Evolutionary conservation across 2,329 filamentous ascomycete genomes (phyloP).

Genomic region (Zopfia rhizophila): DNA sequence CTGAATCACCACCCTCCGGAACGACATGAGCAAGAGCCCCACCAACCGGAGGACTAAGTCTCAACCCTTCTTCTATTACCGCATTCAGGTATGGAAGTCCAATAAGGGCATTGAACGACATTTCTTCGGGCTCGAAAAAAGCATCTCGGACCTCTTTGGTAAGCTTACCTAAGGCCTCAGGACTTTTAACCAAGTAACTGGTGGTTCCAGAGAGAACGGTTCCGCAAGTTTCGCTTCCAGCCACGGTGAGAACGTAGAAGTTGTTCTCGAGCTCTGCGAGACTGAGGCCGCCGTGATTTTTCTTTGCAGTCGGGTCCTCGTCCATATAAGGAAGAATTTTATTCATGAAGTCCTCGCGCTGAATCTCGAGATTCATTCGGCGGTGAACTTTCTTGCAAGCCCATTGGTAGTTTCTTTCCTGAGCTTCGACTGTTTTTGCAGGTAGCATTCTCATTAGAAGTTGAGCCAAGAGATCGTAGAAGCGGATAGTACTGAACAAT

Average conservation of each 20-base stretch:
- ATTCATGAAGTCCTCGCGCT: not conserved
- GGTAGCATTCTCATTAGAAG: no score
- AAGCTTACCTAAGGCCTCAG: slow-evolving; percentile 3
- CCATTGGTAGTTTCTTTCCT: slow-evolving; percentile 1
- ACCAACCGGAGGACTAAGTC: slow-evolving; percentile 22
- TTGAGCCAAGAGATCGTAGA: no score
- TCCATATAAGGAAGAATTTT: not conserved
- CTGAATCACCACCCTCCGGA: slow-evolving; percentile 17
- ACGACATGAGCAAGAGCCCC: slow-evolving; percentile 16
- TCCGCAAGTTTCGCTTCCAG: not conserved
- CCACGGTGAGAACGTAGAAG: not conserved
- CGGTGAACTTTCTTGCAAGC: not conserved
- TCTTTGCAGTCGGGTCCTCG: not conserved
- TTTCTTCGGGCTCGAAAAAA: slow-evolving; percentile 6
- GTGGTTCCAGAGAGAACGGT: slow-evolving; percentile 1
- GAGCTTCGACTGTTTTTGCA: no score
- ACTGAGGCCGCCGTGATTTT: no score
- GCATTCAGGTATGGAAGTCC: slow-evolving; percentile 26
- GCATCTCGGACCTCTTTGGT: slow-evolving; percentile 10
- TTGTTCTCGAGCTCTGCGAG: slow-evolving; percentile 38
- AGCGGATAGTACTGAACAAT: no score
- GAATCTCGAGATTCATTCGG: not conserved
- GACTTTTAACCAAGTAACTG: not conserved
- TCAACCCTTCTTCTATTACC: slow-evolving; percentile 21
- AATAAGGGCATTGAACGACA: slow-evolving; percentile 14